Base-by-base conservation (phyloP, 2,329 filamentous ascomycete genomes). In the Ophiosphaerella narmari region DNA sequence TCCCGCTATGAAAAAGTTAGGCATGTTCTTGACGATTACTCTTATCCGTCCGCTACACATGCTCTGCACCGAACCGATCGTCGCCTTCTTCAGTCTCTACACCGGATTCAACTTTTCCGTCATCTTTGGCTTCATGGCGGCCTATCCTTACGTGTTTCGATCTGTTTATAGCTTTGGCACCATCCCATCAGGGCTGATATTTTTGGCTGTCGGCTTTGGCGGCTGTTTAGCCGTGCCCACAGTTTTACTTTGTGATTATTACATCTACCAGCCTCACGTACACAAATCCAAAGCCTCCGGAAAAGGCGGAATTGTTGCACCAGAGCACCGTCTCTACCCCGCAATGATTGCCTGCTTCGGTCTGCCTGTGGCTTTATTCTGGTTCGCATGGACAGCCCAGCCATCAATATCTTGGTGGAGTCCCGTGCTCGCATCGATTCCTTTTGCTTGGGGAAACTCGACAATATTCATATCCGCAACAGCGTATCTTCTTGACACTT, bases 31-130 rank as follows among this genome's bases (percentile, higher is more conserved):
- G n/a, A 45, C 41, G 12, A 44, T 34, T 3, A 44, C 40, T 8
- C 29, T 49, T n/a, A 29, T 39, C 9, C 74, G 81, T 3, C 82
- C 82, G 0, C 13, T 84, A 0, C 75, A 77, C 73, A 77, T 51
- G 66, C 54, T 68, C 0, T 36, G 63, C 23, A 55, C 57, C 6
- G 66, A 69, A 35, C 65, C 65, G 1, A 68, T 68, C 14, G 60
- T 68, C 5, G 35, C 39, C 0, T 50, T 48, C 1, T 50, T 61
- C 36, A 55, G 48, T 7, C 21, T 58, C 1, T 68, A 68, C 40
- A 55, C 26, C 4, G 62, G 59, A 0, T 69, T 67, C 48, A 58
- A 51, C 8, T 69, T 68, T 39, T 47, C 52, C 8, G 31, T 69
- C 5, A 48, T 69, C 4, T 68, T 60, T 34, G 48, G 55, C 16